Base-by-base conservation (phyloP, 192 early-diverging fungal genomes). In the Podila minutissima region DNA sequence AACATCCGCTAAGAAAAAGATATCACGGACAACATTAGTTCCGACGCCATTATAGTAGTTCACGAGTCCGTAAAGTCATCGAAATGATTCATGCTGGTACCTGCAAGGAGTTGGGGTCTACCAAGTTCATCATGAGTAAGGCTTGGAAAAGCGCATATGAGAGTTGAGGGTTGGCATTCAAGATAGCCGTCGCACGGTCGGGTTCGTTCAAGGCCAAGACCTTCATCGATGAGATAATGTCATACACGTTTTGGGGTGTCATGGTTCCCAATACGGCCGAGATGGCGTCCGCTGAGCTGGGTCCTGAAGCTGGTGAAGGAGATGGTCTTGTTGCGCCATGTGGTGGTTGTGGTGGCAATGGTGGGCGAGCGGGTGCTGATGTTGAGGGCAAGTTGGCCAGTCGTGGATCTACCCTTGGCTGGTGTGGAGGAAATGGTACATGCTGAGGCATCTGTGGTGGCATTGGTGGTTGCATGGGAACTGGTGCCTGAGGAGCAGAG, bases 71-170 rank as follows among this genome's bases (percentile, higher is more conserved):
- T 15, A 15, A 46, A 46, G 41, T 12, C 2, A 17, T 15, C 41
- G 0, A 46, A 17, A 46, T 15, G 41, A 17, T 46, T 8, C 41
- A 46, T 15, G 41, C 11, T 62, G 57, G 72, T 83, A 88, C 90
- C 71, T 91, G 82, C 60, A 92, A 73, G 29, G 88, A 83, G 20
- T 82, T 84, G 6, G 86, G 86, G 74, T 96, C 94, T 20, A 96
- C 91, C 22, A 95, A 76, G 66, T 93, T 93, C 88, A 93, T 92
- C 67, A 91, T 87, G 11, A 94, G 60, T 74, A 97, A 87, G 12
- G 91, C 89, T 76, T 96, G 95, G 73, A 97, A 95, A 33, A 96
- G 74, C 3, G 93, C 94, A 84, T 95, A 97, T 9, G 94, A 83
- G 1, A 95, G 75, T 71, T 93, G 94, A 35, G 95, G 95, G 68